phyloP scores from a whole-genome alignment of 352 stramenopile genomes.

The Phytophthora meadii region DNA sequence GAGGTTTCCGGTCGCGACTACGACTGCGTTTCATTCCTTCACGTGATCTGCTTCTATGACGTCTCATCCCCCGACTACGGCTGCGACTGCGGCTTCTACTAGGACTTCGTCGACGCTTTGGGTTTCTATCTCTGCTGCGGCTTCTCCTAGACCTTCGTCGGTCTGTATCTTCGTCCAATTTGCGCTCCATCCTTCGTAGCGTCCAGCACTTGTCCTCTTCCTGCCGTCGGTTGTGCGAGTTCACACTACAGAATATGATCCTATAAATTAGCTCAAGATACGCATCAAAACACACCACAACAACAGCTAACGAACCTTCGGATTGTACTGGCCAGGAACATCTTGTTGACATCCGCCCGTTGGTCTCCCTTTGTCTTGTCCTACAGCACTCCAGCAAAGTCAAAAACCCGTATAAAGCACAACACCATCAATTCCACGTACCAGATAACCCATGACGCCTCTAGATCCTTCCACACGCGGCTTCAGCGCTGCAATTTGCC shows the following conservation, averaged over 20 bases:
- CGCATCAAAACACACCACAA: neutral
- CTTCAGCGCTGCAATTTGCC: slow-evolving; percentile 49
- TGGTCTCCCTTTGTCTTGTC: slow-evolving; percentile 27
- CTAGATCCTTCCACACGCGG: slow-evolving; percentile 39
- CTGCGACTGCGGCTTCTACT: slow-evolving; percentile 29
- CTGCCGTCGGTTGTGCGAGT: slow-evolving; percentile 69
- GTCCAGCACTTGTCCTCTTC: slow-evolving; percentile 74
- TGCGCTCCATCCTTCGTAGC: slow-evolving; percentile 46
- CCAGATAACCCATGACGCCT: slow-evolving; percentile 63
- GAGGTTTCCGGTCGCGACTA: slow-evolving; percentile 18
- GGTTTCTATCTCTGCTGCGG: slow-evolving; percentile 29
- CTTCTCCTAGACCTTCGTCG: slow-evolving; percentile 7
- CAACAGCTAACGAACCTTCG: slow-evolving; percentile 43
- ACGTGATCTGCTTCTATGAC: neutral
- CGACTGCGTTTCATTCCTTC: slow-evolving; percentile 20
- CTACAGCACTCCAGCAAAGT: slow-evolving; percentile 11
- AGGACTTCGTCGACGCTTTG: slow-evolving; percentile 10
- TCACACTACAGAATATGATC: slow-evolving; percentile 41
- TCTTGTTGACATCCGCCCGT: slow-evolving; percentile 74
- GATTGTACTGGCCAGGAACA: slow-evolving; percentile 70
- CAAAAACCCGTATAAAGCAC: neutral
- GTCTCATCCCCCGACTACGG: slow-evolving; percentile 5
- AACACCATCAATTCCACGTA: slow-evolving; percentile 15
- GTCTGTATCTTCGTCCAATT: slow-evolving; percentile 32
- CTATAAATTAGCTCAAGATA: neutral